Conservation (phyloP, 2,329 filamentous ascomycete species). For the Apiospora hydei region DNA sequence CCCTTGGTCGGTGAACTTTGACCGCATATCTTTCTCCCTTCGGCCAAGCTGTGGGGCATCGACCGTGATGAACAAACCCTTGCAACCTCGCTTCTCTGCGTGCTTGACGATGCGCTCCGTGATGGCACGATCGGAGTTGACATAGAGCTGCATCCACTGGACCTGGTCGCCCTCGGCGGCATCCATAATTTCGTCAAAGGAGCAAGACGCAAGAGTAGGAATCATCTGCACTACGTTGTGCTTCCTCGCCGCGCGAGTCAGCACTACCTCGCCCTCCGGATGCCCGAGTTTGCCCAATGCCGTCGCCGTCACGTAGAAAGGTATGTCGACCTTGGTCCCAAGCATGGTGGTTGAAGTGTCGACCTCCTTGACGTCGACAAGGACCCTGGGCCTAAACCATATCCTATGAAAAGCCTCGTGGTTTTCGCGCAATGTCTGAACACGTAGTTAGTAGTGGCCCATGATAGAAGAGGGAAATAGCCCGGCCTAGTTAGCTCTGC, state of each 20-base stretch:
- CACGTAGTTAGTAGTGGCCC: neutral
- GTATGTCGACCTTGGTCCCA: constrained; percentile 81
- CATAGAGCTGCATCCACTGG: constrained; percentile 97
- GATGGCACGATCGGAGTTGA: constrained; percentile 94
- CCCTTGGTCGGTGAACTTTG: constrained; percentile 85
- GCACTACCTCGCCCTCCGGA: constrained; percentile 89
- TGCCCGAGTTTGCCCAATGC: constrained; percentile 94
- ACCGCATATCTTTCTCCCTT: constrained; percentile 97
- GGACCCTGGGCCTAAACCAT: constrained; percentile 89
- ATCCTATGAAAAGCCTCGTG: constrained; percentile 96
- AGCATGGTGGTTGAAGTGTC: constrained; percentile 94
- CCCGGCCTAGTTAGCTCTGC: neutral
- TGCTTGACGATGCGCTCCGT: constrained; percentile 91
- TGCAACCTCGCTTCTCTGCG: constrained; percentile 90
- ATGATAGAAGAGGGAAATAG: neutral
- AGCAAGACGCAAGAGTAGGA: constrained; percentile 93
- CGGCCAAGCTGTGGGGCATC: constrained; percentile 95
- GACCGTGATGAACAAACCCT: constrained; percentile 96
- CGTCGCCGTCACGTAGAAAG: constrained; percentile 96
- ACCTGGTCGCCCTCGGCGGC: constrained; percentile 80
- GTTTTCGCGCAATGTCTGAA: constrained; percentile 90
- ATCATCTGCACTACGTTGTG: constrained; percentile 99
- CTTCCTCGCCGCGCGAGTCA: constrained; percentile 83
- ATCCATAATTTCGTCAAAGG: constrained; percentile 96
- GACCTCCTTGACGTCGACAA: constrained; percentile 88